phyloP scores from a whole-genome alignment of 768 basidiomycete species.

The Phaeotremella skinneri region DNA sequence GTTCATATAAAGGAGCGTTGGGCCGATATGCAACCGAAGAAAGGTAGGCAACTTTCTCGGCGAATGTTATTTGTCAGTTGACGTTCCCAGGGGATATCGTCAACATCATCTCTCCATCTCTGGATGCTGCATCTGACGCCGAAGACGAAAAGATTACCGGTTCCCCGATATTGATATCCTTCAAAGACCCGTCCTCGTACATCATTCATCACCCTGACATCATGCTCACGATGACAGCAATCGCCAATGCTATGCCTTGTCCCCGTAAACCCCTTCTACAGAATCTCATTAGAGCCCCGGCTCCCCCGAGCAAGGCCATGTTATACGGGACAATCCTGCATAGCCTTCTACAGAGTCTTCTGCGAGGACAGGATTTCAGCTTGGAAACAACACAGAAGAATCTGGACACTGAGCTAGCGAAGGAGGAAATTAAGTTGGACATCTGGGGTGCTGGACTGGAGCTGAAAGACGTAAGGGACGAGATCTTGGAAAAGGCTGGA shows the following conservation, averaged over 20 bases:
- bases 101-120: constrained; percentile 59
- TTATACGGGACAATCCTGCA: constrained; percentile 94
- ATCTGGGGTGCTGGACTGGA: constrained; percentile 50
- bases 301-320: constrained; percentile 55
- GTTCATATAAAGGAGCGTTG: constrained; percentile 77
- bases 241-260: constrained; percentile 80
- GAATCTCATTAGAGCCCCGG: constrained; percentile 56
- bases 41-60: constrained; percentile 55
- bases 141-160: constrained; percentile 2
- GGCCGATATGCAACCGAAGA: constrained; percentile 62
- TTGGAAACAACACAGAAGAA: constrained; percentile 26
- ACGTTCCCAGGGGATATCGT: constrained; percentile 66
- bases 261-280: constrained; percentile 77
- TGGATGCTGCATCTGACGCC: constrained; percentile 56
- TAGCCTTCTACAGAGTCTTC: constrained; percentile 79
- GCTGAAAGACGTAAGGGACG: constrained; percentile 46
- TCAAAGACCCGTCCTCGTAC: constrained; percentile 59
- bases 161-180: constrained; percentile 56
- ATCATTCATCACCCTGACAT: constrained; percentile 89
- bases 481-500: constrained; percentile 50
- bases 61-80: neutral
- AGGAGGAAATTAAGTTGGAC: constrained; percentile 44
- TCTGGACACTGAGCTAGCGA: constrained; percentile 41
- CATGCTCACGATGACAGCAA: constrained; percentile 82
- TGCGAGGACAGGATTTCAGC: constrained; percentile 53